phyloP scores from a whole-genome alignment of 2,329 filamentous ascomycete genomes.

The Cladophialophora exuberans region DNA sequence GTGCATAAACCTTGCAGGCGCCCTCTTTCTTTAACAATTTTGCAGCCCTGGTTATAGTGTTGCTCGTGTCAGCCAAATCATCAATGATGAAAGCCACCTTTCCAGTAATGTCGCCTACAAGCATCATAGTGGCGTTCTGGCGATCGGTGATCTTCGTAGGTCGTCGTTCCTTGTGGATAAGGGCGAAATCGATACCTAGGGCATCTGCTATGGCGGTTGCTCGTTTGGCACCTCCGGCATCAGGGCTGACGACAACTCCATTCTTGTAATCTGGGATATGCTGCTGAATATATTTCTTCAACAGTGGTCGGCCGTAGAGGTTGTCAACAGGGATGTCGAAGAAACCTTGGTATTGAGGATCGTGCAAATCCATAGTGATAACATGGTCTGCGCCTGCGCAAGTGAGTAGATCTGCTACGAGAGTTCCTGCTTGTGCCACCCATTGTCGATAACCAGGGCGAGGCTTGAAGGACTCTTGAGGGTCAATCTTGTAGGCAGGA shows the following conservation, averaged over 20 bases:
- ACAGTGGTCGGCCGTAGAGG: slow-evolving; percentile 68
- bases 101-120: slow-evolving; percentile 82
- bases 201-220: slow-evolving; percentile 94
- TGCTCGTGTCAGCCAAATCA: slow-evolving; percentile 92
- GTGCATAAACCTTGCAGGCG: slow-evolving; percentile 85
- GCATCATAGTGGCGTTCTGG: slow-evolving; percentile 84
- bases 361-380: slow-evolving; percentile 96
- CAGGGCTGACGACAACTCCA: slow-evolving; percentile 91
- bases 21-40: slow-evolving; percentile 95
- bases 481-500: slow-evolving; percentile 12
- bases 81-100: slow-evolving; percentile 89
- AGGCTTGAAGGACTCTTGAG: slow-evolving; percentile 68
- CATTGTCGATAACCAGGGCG: slow-evolving; percentile 97
- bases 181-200: slow-evolving; percentile 89
- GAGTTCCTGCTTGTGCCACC: slow-evolving; percentile 94
- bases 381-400: slow-evolving; percentile 96
- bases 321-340: slow-evolving; percentile 99
- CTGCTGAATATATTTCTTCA: slow-evolving; percentile 72
- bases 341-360: slow-evolving; percentile 97
- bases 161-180: slow-evolving; percentile 97
- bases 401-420: slow-evolving; percentile 91
- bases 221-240: slow-evolving; percentile 94
- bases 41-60: slow-evolving; percentile 93
- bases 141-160: slow-evolving; percentile 85
- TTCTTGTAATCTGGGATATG: slow-evolving; percentile 83